Evolutionary conservation across 805 yeast genomes (phyloP).

Genomic region (Candida cerambycidarum): DNA sequence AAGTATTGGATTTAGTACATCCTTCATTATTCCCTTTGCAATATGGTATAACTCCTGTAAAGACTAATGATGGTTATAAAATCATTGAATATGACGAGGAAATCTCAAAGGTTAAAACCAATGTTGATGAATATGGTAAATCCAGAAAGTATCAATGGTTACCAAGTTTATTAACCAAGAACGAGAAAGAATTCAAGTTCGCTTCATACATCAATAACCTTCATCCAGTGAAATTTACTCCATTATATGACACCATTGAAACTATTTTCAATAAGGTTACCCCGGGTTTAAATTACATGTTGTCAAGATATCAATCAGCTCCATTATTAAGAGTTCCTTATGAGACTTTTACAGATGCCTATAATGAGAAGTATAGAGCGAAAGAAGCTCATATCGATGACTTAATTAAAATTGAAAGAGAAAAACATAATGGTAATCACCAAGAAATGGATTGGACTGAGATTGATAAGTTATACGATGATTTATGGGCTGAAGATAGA

Average conservation of each 20-base stretch:
- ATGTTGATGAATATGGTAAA: constrained; percentile 15
- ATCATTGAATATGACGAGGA: constrained; percentile 11
- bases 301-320: constrained; percentile 24
- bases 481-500: constrained; percentile 1
- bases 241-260: constrained; percentile 30
- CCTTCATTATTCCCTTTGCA: constrained; percentile 40
- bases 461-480: constrained; percentile 7
- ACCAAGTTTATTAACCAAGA: constrained; percentile 24
- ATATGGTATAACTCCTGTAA: constrained; percentile 28
- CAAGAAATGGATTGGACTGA: constrained; percentile 9
- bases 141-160: constrained; percentile 39
- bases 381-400: neutral
- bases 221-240: constrained; percentile 28
- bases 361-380: constrained; percentile 16
- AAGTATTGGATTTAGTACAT: constrained; percentile 40
- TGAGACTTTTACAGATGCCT: constrained; percentile 17
- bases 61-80: neutral
- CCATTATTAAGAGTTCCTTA: constrained; percentile 17
- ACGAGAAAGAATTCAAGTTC: constrained; percentile 19
- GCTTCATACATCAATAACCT: constrained; percentile 42
- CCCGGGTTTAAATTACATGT: constrained; percentile 31
- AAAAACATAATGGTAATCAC: neutral
- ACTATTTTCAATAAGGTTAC: constrained; percentile 26
- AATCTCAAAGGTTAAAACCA: constrained; percentile 14
- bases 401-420: constrained; percentile 1